Evolutionary conservation across 2,329 filamentous ascomycete species (phyloP).

Genomic region (Nothomitra cinnamomea): DNA sequence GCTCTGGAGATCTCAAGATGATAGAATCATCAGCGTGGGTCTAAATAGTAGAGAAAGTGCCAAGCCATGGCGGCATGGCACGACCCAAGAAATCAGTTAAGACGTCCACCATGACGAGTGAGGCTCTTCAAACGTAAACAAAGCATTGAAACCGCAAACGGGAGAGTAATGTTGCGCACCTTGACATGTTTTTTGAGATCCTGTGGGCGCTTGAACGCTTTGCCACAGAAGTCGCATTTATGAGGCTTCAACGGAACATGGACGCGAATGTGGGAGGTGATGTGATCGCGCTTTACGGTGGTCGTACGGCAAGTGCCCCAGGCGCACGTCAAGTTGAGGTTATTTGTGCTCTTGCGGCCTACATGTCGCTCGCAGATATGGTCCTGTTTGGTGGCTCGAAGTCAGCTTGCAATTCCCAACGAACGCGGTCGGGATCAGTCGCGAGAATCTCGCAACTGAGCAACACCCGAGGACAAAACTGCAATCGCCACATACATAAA

Average conservation of each 20-base stretch:
- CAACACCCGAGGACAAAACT: constrained; percentile 3
- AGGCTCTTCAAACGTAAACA: neutral
- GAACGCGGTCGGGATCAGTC: constrained; percentile 7
- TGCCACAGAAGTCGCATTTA: constrained; percentile 97
- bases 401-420: constrained; percentile 4
- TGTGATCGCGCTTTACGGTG: constrained; percentile 96
- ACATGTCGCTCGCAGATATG: constrained; percentile 98
- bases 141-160: neutral
- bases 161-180: constrained; percentile 22
- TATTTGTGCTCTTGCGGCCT: constrained; percentile 97
- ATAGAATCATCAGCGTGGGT: constrained; percentile 94
- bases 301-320: constrained; percentile 95
- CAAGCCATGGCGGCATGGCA: constrained; percentile 3
- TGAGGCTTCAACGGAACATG: constrained; percentile 98
- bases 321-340: constrained; percentile 89
- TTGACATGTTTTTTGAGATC: constrained; percentile 99
- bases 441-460: constrained; percentile 6
- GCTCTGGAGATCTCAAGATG: constrained; percentile 39
- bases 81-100: constrained; percentile 4
- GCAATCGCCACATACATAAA: constrained; percentile 35
- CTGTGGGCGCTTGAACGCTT: constrained; percentile 97
- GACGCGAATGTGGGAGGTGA: constrained; percentile 95
- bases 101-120: neutral
- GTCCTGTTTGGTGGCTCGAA: constrained; percentile 39
- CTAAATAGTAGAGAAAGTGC: constrained; percentile 14